Conservation (phyloP, 805 yeast genomes). For the Tetrapisispora arboricola region DNA sequence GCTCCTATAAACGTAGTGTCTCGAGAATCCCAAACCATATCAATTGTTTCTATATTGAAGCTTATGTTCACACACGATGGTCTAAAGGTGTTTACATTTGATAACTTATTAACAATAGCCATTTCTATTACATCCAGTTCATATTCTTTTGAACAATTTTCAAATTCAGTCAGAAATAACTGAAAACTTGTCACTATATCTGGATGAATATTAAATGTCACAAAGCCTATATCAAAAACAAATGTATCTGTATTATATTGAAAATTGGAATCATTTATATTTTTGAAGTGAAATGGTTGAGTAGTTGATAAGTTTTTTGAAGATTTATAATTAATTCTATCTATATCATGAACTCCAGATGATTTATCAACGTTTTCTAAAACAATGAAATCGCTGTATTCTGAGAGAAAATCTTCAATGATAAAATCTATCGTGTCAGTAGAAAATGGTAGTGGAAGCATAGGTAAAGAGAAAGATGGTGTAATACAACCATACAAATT, state of each 20-base stretch:
- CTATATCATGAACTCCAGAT: neutral
- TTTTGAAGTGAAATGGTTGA: too few species aligned
- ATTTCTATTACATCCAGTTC: constrained; percentile 59
- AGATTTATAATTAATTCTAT: too few species aligned
- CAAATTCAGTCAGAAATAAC: constrained; percentile 28
- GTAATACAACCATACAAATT: constrained; percentile 41
- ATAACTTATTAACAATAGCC: constrained; percentile 41
- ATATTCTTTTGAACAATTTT: constrained; percentile 34
- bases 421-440: constrained; percentile 37
- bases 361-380: neutral
- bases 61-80: constrained; percentile 10
- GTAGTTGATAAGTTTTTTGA: too few species aligned
- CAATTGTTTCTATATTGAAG: constrained; percentile 11
- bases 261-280: too few species aligned
- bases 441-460: constrained; percentile 50
- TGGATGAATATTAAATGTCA: constrained; percentile 32
- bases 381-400: neutral
- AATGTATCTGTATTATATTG: constrained; percentile 9
- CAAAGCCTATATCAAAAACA: constrained; percentile 35
- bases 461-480: constrained; percentile 56
- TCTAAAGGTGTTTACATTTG: constrained; percentile 19
- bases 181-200: constrained; percentile 31
- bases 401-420: constrained; percentile 28
- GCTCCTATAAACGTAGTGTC: constrained; percentile 13
- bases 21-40: constrained; percentile 17